Conservation (phyloP, 2,329 filamentous ascomycete species). For the Venturiaceae sp. region DNA sequence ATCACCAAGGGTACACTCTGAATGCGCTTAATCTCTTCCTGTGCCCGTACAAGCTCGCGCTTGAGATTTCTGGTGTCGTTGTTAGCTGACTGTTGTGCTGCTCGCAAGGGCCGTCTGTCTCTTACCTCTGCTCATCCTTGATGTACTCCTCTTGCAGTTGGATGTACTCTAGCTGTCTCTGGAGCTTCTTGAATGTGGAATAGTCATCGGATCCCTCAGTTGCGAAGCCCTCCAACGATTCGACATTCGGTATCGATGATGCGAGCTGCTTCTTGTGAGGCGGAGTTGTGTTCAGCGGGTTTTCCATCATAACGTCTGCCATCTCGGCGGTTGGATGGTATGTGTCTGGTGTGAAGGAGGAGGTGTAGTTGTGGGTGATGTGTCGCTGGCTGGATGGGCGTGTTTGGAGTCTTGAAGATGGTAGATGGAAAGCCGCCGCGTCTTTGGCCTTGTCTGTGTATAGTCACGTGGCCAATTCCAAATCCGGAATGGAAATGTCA, state of each 20-base stretch:
- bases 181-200: slow-evolving; percentile 88
- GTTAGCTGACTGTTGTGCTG: slow-evolving; percentile 3
- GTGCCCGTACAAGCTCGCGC: slow-evolving; percentile 89
- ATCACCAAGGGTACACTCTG: slow-evolving; percentile 97
- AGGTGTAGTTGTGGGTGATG: no score
- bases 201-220: slow-evolving; percentile 87
- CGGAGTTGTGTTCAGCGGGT: slow-evolving; percentile 60
- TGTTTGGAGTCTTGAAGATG: no score
- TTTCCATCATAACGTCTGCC: slow-evolving; percentile 83
- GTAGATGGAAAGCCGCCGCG: no score
- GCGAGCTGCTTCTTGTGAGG: slow-evolving; percentile 74
- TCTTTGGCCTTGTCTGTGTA: no score
- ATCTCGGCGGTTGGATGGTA: slow-evolving; percentile 45
- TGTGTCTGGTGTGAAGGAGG: no score
- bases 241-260: slow-evolving; percentile 78
- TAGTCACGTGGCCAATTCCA: no score
- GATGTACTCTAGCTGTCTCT: slow-evolving; percentile 81
- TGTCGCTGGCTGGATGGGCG: no score
- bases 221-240: slow-evolving; percentile 75
- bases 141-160: slow-evolving; percentile 99
- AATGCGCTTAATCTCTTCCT: slow-evolving; percentile 99
- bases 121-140: slow-evolving; percentile 94
- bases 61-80: slow-evolving; percentile 65
- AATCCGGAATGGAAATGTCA: no score
- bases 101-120: not conserved